A percentile compares a stretch with the other conserved stretches of the same genome.
Evolutionary conservation across 2,329 filamentous ascomycete genomes (phyloP).

Genomic region (Xylaria sp.): DNA sequence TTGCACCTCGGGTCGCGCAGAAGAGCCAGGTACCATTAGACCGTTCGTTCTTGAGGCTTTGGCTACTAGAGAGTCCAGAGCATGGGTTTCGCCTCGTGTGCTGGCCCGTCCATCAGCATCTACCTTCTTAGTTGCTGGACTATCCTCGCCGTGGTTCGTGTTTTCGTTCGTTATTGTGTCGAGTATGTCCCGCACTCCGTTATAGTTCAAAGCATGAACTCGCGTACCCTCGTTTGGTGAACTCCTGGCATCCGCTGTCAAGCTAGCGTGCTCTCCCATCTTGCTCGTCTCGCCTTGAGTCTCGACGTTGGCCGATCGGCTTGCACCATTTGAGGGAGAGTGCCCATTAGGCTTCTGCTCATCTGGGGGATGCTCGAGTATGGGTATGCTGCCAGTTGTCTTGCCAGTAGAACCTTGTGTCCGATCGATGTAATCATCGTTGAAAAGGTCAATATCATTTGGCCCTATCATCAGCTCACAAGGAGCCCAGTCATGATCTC

Average conservation of each 20-base stretch:
- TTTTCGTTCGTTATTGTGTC: neutral
- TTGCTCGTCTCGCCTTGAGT: constrained; percentile 10
- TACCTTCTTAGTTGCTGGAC: constrained; percentile 1
- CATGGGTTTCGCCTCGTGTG: constrained; percentile 3
- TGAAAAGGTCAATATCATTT: constrained; percentile 52
- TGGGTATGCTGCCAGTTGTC: constrained; percentile 19
- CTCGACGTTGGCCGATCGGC: constrained; percentile 10
- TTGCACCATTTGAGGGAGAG: constrained; percentile 22
- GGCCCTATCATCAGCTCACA: constrained; percentile 53
- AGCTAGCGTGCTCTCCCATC: constrained; percentile 18
- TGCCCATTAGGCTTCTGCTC: constrained; percentile 21
- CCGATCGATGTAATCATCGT: constrained; percentile 39
- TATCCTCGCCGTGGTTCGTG: neutral
- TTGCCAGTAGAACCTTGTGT: constrained; percentile 21
- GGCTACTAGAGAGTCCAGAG: neutral
- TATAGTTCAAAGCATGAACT: constrained; percentile 20
- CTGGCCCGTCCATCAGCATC: constrained; percentile 6
- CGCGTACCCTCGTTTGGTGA: constrained; percentile 18
- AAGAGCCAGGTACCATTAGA: constrained; percentile 8
- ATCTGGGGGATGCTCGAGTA: constrained; percentile 22
- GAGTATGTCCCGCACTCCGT: constrained; percentile 13
- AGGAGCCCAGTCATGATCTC: constrained; percentile 65
- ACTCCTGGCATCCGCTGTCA: constrained; percentile 31
- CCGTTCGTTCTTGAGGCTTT: constrained; percentile 18
- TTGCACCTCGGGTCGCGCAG: constrained; percentile 20